These are phyloP conservation scores for Liriodendron chinense DNA, from an alignment of 164 flowering plant species.

Conservation along the genomic window DNA sequence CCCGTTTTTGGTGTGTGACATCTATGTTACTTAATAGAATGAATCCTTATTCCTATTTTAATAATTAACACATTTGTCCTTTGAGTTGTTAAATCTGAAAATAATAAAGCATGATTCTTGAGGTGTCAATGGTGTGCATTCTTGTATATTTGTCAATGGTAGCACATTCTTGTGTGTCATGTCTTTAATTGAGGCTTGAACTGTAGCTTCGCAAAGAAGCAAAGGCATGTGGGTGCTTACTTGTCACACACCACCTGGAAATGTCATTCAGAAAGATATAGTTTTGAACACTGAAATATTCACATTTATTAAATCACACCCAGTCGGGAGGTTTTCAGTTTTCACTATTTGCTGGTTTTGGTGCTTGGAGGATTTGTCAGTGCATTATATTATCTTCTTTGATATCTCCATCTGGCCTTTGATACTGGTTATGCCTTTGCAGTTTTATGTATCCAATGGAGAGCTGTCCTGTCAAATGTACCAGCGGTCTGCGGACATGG, in stretches of 20 bases:
- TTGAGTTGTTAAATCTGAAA: no score
- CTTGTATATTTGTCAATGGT: no score
- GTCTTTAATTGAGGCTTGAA: not conserved
- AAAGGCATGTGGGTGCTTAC: not conserved
- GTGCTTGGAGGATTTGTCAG: not conserved
- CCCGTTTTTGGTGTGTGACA: no score
- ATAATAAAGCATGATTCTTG: no score
- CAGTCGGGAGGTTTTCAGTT: not conserved
- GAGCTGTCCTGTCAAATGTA: constrained; percentile 97
- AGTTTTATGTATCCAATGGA: constrained; percentile 88
- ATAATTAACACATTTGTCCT: no score
- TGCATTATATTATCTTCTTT: constrained; percentile 9
- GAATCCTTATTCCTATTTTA: no score
- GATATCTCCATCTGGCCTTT: not conserved
- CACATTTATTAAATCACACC: not conserved
- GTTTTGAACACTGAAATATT: not conserved
- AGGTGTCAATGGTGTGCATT: no score
- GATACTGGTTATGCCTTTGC: constrained; percentile 19
- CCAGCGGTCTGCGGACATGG: constrained; percentile 97
- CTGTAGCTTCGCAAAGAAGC: not conserved
- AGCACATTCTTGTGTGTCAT: no score
- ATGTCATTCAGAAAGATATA: no score
- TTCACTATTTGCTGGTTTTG: not conserved
- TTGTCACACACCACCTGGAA: no score
- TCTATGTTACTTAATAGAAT: no score